Percentiles rank a stretch among this genome's conserved stretches.
Conservation (phyloP, 345 rosid genomes). For the thale cress (Arabidopsis thaliana) region TAIR10.1 NC_003071.7:19365501-19366000, state of each 20-base stretch:
- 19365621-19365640: background rate
- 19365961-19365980: slow-evolving; percentile 49
- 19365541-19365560: slow-evolving; percentile 39
- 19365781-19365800: background rate
- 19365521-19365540: slow-evolving; percentile 35
- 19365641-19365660: background rate
- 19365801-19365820: background rate
- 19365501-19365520: slow-evolving; percentile 26
- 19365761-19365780: background rate
- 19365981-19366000: slow-evolving; percentile 39
- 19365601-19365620: background rate
- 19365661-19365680: slow-evolving; percentile 1
- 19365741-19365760: background rate
- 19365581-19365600: slow-evolving; percentile 1
- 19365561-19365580: slow-evolving; percentile 37
- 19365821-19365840: background rate
- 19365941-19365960: slow-evolving; percentile 41
- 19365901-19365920: slow-evolving; percentile 2
- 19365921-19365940: slow-evolving; percentile 44
- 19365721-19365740: background rate
- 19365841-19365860: background rate
- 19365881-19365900: slow-evolving; percentile 4
- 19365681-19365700: background rate
- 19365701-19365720: background rate
- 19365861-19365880: slow-evolving; percentile 29